Evolutionary conservation across 2,329 filamentous ascomycete species (phyloP).

Genomic region (Penicillium griseofulvum): DNA sequence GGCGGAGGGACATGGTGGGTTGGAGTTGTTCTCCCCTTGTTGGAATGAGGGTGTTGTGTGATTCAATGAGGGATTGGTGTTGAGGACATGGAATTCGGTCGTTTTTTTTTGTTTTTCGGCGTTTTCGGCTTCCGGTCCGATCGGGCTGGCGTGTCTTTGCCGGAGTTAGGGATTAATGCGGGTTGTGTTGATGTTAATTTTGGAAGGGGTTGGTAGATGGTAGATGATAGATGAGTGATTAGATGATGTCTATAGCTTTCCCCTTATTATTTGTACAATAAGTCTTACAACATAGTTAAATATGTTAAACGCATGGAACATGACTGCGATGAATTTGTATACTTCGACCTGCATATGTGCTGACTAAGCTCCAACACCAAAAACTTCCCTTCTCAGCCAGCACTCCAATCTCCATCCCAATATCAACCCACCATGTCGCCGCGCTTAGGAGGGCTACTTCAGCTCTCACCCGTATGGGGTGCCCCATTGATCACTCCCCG

Average conservation of each 20-base stretch:
- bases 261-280: neutral
- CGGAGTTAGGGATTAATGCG: slow-evolving; percentile 3
- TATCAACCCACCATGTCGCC: slow-evolving; percentile 31
- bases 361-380: slow-evolving; percentile 21
- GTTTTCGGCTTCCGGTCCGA: slow-evolving; percentile 12
- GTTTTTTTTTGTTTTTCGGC: slow-evolving; percentile 4
- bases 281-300: too few relatives aligned
- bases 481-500: slow-evolving; percentile 20
- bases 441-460: slow-evolving; percentile 31
- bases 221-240: neutral
- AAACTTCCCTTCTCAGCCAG: slow-evolving; percentile 18
- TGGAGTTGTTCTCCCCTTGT: neutral
- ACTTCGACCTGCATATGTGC: neutral
- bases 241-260: neutral
- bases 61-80: neutral
- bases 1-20: slow-evolving; percentile 13
- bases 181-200: neutral
- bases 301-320: neutral
- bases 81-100: neutral
- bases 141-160: slow-evolving; percentile 1
- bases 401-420: slow-evolving; percentile 1
- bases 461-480: slow-evolving; percentile 27
- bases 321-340: neutral
- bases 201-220: neutral
- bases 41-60: neutral